These are phyloP conservation scores for Dryas alaskensis DNA, from an alignment of 306 rosid species.

Conservation along the genomic window DNA sequence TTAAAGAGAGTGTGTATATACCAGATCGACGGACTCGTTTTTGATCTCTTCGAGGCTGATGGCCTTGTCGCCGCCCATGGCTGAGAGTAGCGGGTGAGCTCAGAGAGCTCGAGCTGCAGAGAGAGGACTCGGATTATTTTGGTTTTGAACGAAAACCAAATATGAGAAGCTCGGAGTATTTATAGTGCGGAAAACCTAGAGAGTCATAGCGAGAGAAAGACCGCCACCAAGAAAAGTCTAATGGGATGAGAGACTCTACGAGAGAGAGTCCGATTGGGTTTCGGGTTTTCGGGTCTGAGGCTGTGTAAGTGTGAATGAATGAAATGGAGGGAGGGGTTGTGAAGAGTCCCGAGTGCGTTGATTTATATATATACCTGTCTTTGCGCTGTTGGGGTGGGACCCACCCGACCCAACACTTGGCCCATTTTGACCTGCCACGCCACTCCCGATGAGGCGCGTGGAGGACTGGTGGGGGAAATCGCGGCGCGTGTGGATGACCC, in stretches of 20 bases:
- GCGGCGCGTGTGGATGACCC: no score
- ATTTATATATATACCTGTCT: slow-evolving; percentile 13
- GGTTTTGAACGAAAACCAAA: neutral
- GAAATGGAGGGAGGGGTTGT: neutral
- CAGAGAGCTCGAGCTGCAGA: neutral
- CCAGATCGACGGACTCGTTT: slow-evolving; percentile 92
- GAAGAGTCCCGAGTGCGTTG: neutral
- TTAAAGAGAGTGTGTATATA: slow-evolving; percentile 14
- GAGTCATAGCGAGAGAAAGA: neutral
- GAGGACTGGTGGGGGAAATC: neutral
- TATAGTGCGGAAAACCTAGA: neutral
- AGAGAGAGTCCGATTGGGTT: neutral
- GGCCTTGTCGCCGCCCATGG: slow-evolving; percentile 55
- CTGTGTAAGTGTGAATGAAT: neutral
- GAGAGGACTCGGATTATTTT: neutral
- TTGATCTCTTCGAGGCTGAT: slow-evolving; percentile 88
- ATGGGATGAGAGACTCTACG: neutral
- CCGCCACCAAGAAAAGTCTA: neutral
- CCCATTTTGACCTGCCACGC: neutral
- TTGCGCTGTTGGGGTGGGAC: neutral
- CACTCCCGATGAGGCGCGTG: slow-evolving; percentile 4
- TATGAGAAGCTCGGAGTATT: neutral
- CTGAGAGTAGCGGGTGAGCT: slow-evolving; percentile 9
- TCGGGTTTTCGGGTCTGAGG: neutral
- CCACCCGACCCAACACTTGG: neutral